Evolutionary conservation across 352 stramenopile genomes (phyloP).

Genomic region (Pythium periplocum): DNA sequence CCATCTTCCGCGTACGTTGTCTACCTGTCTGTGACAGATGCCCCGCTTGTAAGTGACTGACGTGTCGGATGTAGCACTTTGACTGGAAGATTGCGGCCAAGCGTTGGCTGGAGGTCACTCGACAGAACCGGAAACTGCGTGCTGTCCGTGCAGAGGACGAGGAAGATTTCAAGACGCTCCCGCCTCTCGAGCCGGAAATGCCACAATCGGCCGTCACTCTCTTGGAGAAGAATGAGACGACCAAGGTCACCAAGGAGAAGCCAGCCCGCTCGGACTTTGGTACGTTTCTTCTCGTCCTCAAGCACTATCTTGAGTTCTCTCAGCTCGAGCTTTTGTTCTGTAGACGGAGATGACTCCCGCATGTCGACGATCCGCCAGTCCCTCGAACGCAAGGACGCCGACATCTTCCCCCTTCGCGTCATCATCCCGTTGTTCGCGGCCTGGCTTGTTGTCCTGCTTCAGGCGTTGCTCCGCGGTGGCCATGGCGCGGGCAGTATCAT

Average conservation of each 20-base stretch:
- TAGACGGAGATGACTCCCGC: conserved; percentile 28
- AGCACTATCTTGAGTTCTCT: too few relatives aligned
- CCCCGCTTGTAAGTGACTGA: too few relatives aligned
- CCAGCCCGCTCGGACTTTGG: too few relatives aligned
- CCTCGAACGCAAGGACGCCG: conserved; percentile 45
- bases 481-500: conserved; percentile 72
- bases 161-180: conserved; percentile 58
- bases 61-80: conserved; percentile 34
- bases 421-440: conserved; percentile 47
- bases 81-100: conserved; percentile 51
- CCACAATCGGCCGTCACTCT: conserved; percentile 15
- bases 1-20: conserved; percentile 51
- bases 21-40: too few relatives aligned
- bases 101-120: conserved; percentile 59
- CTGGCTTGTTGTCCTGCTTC: conserved; percentile 70
- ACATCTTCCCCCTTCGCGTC: conserved; percentile 50
- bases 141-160: conserved; percentile 42
- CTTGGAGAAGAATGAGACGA: conserved; percentile 8
- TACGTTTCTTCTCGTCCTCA: too few relatives aligned
- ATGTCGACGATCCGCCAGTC: conserved; percentile 27
- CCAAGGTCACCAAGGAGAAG: too few relatives aligned
- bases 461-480: conserved; percentile 68
- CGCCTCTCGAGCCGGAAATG: conserved; percentile 22
- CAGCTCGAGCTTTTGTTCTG: too few relatives aligned
- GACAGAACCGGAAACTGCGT: conserved; percentile 46